Percentiles rank a stretch among this genome's conserved stretches.
Conservation (phyloP, 805 yeast genomes). For the Vanderwaltozyma verrucispora region DNA sequence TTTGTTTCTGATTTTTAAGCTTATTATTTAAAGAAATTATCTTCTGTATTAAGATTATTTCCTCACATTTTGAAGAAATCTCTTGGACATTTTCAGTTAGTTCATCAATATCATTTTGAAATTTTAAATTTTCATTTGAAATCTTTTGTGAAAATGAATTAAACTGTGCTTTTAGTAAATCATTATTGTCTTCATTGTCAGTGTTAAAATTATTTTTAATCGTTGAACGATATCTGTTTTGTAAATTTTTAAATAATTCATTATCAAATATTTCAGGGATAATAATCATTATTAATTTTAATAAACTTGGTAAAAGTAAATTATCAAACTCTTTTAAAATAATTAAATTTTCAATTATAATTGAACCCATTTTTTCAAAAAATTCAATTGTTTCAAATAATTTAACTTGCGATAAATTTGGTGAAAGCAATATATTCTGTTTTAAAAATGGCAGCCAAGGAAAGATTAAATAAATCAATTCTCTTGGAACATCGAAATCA, state of each 20-base stretch:
- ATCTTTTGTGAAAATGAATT: neutral
- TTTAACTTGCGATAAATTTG: neutral
- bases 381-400: neutral
- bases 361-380: neutral
- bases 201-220: no score
- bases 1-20: no score
- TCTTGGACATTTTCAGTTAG: neutral
- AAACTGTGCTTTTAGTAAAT: neutral
- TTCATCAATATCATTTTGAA: neutral
- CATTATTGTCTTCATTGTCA: no score
- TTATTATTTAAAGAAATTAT: no score
- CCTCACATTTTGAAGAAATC: neutral
- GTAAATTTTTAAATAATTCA: neutral
- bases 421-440: conserved; percentile 1
- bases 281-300: neutral
- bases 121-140: neutral
- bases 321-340: neutral
- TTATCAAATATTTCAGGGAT: neutral
- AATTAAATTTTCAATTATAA: neutral
- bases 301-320: neutral
- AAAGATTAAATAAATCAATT: conserved; percentile 16
- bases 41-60: no score
- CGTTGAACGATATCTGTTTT: no score
- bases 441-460: conserved; percentile 24
- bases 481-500: conserved; percentile 8